Evolutionary conservation across 352 stramenopile species (phyloP), one percentile per base, ranked within the genome.

Genomic region (Hyaloperonospora brassicae): DNA sequence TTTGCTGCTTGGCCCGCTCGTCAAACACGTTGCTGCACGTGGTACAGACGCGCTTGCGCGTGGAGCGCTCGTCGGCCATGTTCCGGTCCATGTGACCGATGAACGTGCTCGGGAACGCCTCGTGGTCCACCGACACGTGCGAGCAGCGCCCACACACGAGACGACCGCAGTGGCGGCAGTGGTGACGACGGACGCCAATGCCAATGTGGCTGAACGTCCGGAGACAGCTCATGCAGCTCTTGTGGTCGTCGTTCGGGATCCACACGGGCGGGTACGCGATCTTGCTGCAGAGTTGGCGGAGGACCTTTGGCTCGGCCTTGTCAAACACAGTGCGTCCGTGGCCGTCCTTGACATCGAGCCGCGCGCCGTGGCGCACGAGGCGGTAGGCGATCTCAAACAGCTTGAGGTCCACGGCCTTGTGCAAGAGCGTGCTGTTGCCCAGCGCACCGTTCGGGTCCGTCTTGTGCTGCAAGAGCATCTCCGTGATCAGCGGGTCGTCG

Each of bases 101-200:
- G 45, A 91, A 93, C 2, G 69, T 66, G 55, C 72, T 62, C 8
- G 83, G 79, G 55, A 91, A 93, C 21, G 78, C 76, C 30, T 76
- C 77, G 45, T 64, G 78, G 43, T 89, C 79, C 9, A 94, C 67
- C 11, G 75, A 87, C 12, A 85, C 70, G 47, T 87, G 66, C 46
- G 79, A 86, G 58, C 84, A 94, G 50, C 85, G 66, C 13, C 80
- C 77, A 49, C 84, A 94, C 49, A 84, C 82, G 25, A 94, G 66
- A 11, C 82, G 79, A 0, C 83, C 84, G 55, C 84, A 95, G 67
- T 89, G 85, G 12, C 84, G 84, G 57, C 84, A 94, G 64, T 94
- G 84, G 58, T 94, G 84, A 22, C 84, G 84, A 41, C 82, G 79
- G 24, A 87, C 69, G 36, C 77, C 80, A 11, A 92, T 56, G 22